Percentiles rank a stretch among this genome's conserved stretches.
phyloP scores from a whole-genome alignment of 768 basidiomycete genomes.

The Mycena metata region DNA sequence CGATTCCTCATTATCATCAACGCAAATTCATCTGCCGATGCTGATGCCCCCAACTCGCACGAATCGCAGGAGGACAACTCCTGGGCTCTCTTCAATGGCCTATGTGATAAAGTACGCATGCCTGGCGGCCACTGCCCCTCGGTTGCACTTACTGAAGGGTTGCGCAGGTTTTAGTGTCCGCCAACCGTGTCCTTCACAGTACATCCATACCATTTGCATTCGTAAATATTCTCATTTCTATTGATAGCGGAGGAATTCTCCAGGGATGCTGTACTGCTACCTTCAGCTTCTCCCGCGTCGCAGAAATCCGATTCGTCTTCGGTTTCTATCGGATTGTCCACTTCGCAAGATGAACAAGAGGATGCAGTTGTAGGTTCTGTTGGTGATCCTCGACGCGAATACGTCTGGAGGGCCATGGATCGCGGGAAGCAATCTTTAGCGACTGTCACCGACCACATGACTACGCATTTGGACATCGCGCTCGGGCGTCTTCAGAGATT shows the following conservation, averaged over 20 bases:
- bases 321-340: too few species aligned
- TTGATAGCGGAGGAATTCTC: neutral
- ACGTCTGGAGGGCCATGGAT: neutral
- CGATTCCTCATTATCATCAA: constrained; percentile 17
- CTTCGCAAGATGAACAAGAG: neutral
- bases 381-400: neutral
- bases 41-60: too few species aligned
- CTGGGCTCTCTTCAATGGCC: constrained; percentile 17
- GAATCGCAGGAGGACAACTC: neutral
- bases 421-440: neutral
- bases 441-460: neutral
- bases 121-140: too few species aligned
- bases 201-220: neutral
- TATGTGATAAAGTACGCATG: constrained; percentile 10
- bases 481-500: neutral
- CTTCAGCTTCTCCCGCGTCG: too few species aligned
- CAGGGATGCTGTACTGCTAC: neutral
- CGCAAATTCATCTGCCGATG: neutral
- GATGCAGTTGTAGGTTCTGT: neutral
- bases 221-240: too few species aligned
- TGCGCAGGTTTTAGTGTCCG: neutral
- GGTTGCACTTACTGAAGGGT: too few species aligned
- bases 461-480: neutral
- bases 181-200: neutral
- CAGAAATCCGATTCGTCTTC: too few species aligned